A percentile compares a stretch with the other conserved stretches of the same genome.
Evolutionary conservation across 1,284 basidiomycete species (phyloP).

Genomic region (Cryptococcus neoformans): DNA sequence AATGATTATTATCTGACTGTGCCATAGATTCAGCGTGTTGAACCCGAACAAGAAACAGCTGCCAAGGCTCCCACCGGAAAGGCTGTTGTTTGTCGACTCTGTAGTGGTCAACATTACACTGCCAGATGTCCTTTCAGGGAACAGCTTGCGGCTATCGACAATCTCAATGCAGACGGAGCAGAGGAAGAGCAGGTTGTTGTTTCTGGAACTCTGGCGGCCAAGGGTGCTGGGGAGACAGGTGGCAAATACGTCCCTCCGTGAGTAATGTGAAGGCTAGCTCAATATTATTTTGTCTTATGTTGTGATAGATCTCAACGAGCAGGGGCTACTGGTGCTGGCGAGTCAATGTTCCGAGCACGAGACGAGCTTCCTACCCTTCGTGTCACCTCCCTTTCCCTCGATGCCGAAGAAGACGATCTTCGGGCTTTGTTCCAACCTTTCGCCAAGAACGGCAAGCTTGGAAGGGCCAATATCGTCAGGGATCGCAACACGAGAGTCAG

Average conservation of each 20-base stretch:
- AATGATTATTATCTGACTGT: background rate
- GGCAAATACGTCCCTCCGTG: constrained; percentile 79
- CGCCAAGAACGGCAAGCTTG: constrained; percentile 80
- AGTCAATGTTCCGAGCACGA: constrained; percentile 68
- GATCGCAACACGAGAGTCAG: constrained; percentile 93
- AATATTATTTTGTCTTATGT: background rate
- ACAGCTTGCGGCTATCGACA: constrained; percentile 67
- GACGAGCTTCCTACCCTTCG: constrained; percentile 96
- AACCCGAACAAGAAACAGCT: constrained; percentile 66
- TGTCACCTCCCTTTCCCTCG: constrained; percentile 95
- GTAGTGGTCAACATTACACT: constrained; percentile 97
- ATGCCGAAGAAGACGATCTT: constrained; percentile 71
- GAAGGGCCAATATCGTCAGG: constrained; percentile 88
- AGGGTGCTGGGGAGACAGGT: constrained; percentile 26
- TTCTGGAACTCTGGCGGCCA: constrained; percentile 19
- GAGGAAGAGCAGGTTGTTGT: constrained; percentile 26
- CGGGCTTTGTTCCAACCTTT: constrained; percentile 74
- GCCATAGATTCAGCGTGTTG: constrained; percentile 45
- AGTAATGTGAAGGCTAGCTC: constrained; percentile 10
- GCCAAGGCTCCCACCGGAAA: constrained; percentile 72
- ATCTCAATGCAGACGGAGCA: constrained; percentile 56
- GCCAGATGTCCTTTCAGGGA: constrained; percentile 99
- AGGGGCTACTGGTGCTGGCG: constrained; percentile 60
- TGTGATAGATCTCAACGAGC: constrained; percentile 42
- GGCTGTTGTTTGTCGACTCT: constrained; percentile 89